phyloP scores from a whole-genome alignment of 2,329 filamentous ascomycete genomes.

The Cercospora nicotianae region DNA sequence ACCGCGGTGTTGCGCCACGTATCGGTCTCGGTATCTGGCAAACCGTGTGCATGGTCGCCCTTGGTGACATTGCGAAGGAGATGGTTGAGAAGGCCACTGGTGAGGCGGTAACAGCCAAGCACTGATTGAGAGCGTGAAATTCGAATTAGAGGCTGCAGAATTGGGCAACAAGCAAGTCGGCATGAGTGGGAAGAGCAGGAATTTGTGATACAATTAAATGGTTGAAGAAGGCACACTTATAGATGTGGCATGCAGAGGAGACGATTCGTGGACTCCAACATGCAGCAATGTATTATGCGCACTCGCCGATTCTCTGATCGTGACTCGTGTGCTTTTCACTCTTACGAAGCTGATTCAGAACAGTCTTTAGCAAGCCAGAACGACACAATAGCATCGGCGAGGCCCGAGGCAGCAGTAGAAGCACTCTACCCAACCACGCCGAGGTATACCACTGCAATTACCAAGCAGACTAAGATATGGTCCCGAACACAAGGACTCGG shows the following conservation, averaged over 20 bases:
- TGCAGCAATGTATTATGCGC: background rate
- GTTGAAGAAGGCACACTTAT: background rate
- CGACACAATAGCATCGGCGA: background rate
- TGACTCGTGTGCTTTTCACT: background rate
- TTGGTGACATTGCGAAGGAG: constrained; percentile 80
- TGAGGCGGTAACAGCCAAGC: constrained; percentile 64
- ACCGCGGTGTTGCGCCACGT: constrained; percentile 90
- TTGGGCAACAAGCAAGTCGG: background rate
- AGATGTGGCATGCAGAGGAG: background rate
- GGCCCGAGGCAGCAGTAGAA: background rate
- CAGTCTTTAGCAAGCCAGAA: background rate
- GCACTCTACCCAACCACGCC: background rate
- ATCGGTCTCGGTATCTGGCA: constrained; percentile 98
- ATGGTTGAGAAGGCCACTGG: constrained; percentile 65
- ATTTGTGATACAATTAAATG: background rate
- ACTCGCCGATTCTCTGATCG: background rate
- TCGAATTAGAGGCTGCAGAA: background rate
- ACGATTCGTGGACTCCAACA: background rate
- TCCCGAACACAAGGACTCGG: background rate
- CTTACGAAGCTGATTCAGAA: background rate
- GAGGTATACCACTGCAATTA: background rate
- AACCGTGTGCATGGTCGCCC: constrained; percentile 98
- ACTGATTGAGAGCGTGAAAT: constrained; percentile 46
- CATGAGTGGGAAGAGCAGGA: background rate
- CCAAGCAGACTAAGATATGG: background rate